Base-by-base conservation (phyloP, 345 rosid species). In the Moricandia moricandioides region DNA sequence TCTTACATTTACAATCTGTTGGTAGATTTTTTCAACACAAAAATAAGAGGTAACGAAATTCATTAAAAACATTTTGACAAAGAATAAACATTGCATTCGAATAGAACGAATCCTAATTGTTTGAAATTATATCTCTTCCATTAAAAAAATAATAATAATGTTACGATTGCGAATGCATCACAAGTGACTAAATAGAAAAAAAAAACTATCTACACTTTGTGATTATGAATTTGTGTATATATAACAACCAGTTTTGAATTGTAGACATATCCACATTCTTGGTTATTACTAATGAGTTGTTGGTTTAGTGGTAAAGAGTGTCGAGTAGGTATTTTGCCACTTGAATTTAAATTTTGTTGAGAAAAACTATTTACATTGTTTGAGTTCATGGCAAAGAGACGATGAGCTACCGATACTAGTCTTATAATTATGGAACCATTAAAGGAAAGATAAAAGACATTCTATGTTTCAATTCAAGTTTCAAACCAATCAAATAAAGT, bases 401-500 rank as follows among this genome's bases (percentile, higher is more conserved):
- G n/a, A n/a, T n/a, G n/a, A n/a, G n/a, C n/a, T n/a, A n/a, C n/a
- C n/a, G n/a, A n/a, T n/a, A n/a, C n/a, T n/a, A n/a, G n/a, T n/a
- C n/a, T n/a, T n/a, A n/a, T n/a, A n/a, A n/a, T n/a, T 61, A 61
- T 35, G 49, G 13, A 62, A 11, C 14, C 5, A 62, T 1, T 9
- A 16, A 62, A 7, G 6, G 16, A n/a, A 57, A 70, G 4, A 9
- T 8, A 21, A 60, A 16, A 31, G 11, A 60, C 35, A 35, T 16
- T 56, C 7, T 39, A 13, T 17, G 21, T 37, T 64, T 34, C 21
- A 2, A 11, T 56, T 24, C n/a, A 29, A 65, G 35, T 29, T 58
- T 13, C 74, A 65, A 73, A 40, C 47, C 67, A 65, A 47, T 43
- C 60, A 66, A 67, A 68, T 7, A 51, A 51, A 51, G 49, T 26